phyloP scores from a whole-genome alignment of 164 flowering plant genomes.

The Cinnamomum micranthum region DNA sequence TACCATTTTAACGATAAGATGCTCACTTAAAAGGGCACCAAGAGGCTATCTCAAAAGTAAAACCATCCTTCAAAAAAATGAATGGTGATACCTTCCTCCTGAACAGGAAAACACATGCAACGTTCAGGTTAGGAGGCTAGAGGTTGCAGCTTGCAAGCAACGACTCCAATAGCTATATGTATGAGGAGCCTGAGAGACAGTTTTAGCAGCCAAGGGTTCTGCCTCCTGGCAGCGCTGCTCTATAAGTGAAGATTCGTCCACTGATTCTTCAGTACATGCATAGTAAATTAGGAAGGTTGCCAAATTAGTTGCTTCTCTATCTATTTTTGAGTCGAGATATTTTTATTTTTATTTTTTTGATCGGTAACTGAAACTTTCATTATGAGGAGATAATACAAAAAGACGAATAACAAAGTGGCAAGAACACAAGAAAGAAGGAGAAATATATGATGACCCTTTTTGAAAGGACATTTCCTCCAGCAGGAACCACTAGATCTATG shows the following conservation, averaged over 20 bases:
- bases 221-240: slow-evolving; percentile 34
- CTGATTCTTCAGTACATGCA: slow-evolving; percentile 18
- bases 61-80: too few species aligned
- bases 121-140: background rate
- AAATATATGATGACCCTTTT: slow-evolving; percentile 19
- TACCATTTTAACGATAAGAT: too few species aligned
- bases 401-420: too few species aligned
- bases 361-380: too few species aligned
- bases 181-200: slow-evolving; percentile 32
- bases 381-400: too few species aligned
- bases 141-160: slow-evolving; percentile 41
- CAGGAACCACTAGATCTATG: slow-evolving; percentile 28
- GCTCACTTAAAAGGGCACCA: too few species aligned
- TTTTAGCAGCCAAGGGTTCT: slow-evolving; percentile 27
- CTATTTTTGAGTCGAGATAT: background rate
- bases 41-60: too few species aligned
- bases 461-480: slow-evolving; percentile 36
- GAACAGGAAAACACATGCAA: too few species aligned
- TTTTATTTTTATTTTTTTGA: too few species aligned
- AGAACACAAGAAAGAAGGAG: too few species aligned
- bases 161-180: slow-evolving; percentile 68
- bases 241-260: slow-evolving; percentile 15
- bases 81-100: too few species aligned
- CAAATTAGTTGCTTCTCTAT: background rate
- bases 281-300: slow-evolving; percentile 36